Conservation (phyloP, 169 alveolate genomes). For the Cryptosporidium canis region DNA sequence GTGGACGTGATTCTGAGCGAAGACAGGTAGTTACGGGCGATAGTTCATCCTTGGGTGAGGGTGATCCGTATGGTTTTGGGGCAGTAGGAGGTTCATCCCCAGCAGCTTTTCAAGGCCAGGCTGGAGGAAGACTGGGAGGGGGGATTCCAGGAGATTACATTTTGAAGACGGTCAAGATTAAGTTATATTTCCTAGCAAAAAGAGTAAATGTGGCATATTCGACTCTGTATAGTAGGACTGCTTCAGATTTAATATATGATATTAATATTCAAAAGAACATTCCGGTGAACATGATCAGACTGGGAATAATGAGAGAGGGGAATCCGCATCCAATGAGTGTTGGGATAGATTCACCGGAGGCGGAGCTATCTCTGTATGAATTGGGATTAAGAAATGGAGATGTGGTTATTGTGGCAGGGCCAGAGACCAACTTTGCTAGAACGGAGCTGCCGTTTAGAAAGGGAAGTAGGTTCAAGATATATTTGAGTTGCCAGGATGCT, state of each 20-base stretch:
- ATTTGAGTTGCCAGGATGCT: constrained; percentile 52
- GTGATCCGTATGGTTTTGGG: not conserved
- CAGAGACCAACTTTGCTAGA: constrained; percentile 60
- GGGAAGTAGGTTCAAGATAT: constrained; percentile 48
- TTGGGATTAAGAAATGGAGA: constrained; percentile 58
- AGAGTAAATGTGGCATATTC: constrained; percentile 59
- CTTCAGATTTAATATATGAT: constrained; percentile 58
- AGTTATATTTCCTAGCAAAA: constrained; percentile 46
- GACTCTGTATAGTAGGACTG: constrained; percentile 50
- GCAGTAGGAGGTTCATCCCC: not conserved
- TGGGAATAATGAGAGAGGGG: constrained; percentile 59
- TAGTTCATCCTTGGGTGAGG: not conserved
- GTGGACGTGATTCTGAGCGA: not conserved
- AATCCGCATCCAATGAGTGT: constrained; percentile 25
- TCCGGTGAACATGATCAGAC: constrained; percentile 20
- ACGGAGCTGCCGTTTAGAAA: constrained; percentile 57
- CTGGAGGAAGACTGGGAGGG: not conserved
- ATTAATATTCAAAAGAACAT: constrained; percentile 52
- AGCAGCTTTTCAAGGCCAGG: not conserved
- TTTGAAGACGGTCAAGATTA: constrained; percentile 45
- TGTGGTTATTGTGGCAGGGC: constrained; percentile 62
- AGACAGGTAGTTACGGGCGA: not conserved
- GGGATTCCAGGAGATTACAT: constrained; percentile 68
- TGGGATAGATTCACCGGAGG: constrained; percentile 68
- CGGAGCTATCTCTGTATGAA: constrained; percentile 47